These are phyloP conservation scores for Candida morakotiae DNA, from an alignment of 805 yeast genomes.

Conservation along the genomic window DNA sequence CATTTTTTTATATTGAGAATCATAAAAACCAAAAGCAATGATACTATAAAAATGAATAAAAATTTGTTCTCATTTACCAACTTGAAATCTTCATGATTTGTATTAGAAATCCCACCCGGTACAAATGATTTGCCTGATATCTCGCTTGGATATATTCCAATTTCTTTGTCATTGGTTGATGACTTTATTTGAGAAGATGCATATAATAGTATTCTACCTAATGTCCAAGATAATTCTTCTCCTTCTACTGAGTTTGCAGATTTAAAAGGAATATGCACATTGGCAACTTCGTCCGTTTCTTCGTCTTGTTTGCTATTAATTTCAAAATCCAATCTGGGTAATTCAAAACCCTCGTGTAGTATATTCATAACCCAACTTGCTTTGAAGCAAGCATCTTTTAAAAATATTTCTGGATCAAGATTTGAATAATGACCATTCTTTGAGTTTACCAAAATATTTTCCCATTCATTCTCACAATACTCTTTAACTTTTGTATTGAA, in stretches of 20 bases:
- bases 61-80: slow-evolving; percentile 1
- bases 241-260: slow-evolving; percentile 80
- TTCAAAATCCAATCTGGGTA: slow-evolving; percentile 70
- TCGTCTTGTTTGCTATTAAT: slow-evolving; percentile 16
- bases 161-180: slow-evolving; percentile 11
- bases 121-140: slow-evolving; percentile 29
- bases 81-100: slow-evolving; percentile 11
- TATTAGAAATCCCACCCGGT: slow-evolving; percentile 20
- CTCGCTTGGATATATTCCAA: slow-evolving; percentile 42
- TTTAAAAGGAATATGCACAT: slow-evolving; percentile 61
- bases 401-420: slow-evolving; percentile 45
- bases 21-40: slow-evolving; percentile 15
- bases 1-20: slow-evolving; percentile 12
- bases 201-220: slow-evolving; percentile 80
- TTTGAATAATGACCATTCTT: slow-evolving; percentile 56
- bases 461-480: slow-evolving; percentile 80
- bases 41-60: slow-evolving; percentile 12
- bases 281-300: slow-evolving; percentile 26
- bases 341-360: slow-evolving; percentile 85
- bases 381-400: slow-evolving; percentile 84
- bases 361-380: slow-evolving; percentile 91
- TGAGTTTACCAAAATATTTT: slow-evolving; percentile 41
- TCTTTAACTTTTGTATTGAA: slow-evolving; percentile 63
- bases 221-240: slow-evolving; percentile 89
- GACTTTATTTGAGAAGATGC: slow-evolving; percentile 64